Evolutionary conservation across 148 eudicot genomes (phyloP).

Genomic region (Amaranthus hypochondriacus): DNA sequence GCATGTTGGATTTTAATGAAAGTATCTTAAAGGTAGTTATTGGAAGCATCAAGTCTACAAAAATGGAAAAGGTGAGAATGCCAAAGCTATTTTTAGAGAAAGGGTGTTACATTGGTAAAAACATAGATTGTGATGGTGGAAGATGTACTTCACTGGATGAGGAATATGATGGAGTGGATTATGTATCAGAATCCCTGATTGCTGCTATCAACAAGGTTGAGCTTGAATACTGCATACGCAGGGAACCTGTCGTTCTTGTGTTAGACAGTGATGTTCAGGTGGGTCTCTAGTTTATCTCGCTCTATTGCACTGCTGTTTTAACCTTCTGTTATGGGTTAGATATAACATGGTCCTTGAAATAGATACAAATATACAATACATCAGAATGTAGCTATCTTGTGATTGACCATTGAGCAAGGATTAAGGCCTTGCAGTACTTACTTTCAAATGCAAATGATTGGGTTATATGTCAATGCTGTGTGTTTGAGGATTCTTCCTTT

Average conservation of each 20-base stretch:
- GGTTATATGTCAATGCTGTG: not conserved
- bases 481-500: not conserved
- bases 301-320: not conserved
- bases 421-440: not conserved
- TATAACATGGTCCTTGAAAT: not conserved
- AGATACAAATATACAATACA: not conserved
- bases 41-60: constrained; percentile 40
- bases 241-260: constrained; percentile 75
- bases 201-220: constrained; percentile 41
- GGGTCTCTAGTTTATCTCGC: constrained; percentile 18
- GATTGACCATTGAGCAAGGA: not conserved
- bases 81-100: constrained; percentile 49
- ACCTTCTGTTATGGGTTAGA: not conserved
- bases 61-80: constrained; percentile 34
- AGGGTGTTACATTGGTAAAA: constrained; percentile 53
- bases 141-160: constrained; percentile 14
- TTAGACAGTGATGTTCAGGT: constrained; percentile 86
- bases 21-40: constrained; percentile 42
- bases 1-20: constrained; percentile 32
- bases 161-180: constrained; percentile 26
- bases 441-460: not conserved
- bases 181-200: constrained; percentile 27
- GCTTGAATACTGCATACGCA: constrained; percentile 41
- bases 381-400: not conserved
- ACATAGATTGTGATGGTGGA: constrained; percentile 20